Evolutionary conservation across 139 green algal genomes (phyloP), one percentile per base, ranked within the genome.

Genomic region (Chlamydomonas asymmetrica): DNA sequence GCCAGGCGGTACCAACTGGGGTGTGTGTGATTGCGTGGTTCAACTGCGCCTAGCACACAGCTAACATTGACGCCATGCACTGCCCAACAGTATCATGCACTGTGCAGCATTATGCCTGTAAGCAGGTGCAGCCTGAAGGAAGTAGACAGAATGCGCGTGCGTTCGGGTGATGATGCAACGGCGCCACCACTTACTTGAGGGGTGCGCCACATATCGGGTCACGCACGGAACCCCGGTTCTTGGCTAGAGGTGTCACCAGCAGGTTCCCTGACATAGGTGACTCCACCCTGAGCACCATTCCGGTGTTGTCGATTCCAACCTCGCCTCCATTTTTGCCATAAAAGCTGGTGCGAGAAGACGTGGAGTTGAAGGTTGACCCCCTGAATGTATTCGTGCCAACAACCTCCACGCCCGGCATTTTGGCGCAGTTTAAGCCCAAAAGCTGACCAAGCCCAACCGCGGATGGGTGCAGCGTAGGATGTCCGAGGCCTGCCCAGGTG

Each of bases 291-390:
- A 72, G 38, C 35, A 84, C 71, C 29, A 73, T 31, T 6, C 57
- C 59, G 0, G 57, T 80, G 56, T 57, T 69, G 66, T 78, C 69
- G 0, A 61, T 54, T 2, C 29, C 4, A 18, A 69, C 74, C 3
- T 78, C 38, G 16, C 77, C 77, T 1, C 29, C 56, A 40, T 83
- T 83, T n/a, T 83, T 83, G 40, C 49, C 45, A 43, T 83, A 83
- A 1, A 83, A 35, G 8, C 38, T 59, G 5, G 63, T 41, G n/a
- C 77, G 52, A 34, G 35, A 60, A 3, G 70, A 31, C 3, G 61
- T 74, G 61, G 54, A 63, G 60, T 38, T 60, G 10, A 40, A 37
- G 27, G 20, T 38, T 2, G 75, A 62, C 1, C 65, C 66, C 35
- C 75, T 66, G 41, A 78, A 83, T 1, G 77, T 83, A 54, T 83